Conservation (phyloP, 2,329 filamentous ascomycete genomes). For the Coniella lustricola region DNA sequence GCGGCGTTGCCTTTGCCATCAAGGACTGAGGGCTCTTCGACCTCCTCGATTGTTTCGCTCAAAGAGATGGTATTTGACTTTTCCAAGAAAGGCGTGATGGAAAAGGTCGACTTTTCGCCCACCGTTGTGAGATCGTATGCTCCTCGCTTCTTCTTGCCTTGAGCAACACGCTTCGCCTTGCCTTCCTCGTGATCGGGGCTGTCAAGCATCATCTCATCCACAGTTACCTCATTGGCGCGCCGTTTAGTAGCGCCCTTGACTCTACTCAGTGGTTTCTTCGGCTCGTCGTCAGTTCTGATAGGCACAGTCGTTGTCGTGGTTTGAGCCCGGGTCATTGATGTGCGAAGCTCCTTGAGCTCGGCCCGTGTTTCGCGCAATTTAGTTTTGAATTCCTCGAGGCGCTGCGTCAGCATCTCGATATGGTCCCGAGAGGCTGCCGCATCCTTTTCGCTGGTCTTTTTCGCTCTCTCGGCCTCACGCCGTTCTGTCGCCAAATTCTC, state of each 20-base stretch:
- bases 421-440: slow-evolving; percentile 54
- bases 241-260: slow-evolving; percentile 38
- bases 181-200: slow-evolving; percentile 32
- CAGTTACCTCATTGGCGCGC: slow-evolving; percentile 36
- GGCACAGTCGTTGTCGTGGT: slow-evolving; percentile 23
- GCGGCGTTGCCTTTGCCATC: slow-evolving; percentile 9
- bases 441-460: slow-evolving; percentile 44
- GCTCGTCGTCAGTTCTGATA: slow-evolving; percentile 16
- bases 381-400: slow-evolving; percentile 59
- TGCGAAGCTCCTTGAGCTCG: slow-evolving; percentile 59
- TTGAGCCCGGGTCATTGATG: slow-evolving; percentile 33
- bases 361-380: slow-evolving; percentile 66
- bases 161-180: slow-evolving; percentile 31
- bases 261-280: slow-evolving; percentile 26
- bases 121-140: slow-evolving; percentile 51
- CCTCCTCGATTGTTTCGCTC: slow-evolving; percentile 31
- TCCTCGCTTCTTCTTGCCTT: slow-evolving; percentile 41
- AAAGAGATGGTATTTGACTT: slow-evolving; percentile 44
- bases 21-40: slow-evolving; percentile 22
- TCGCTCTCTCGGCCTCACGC: slow-evolving; percentile 21
- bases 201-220: slow-evolving; percentile 42
- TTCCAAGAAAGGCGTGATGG: slow-evolving; percentile 89
- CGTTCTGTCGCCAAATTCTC: slow-evolving; percentile 34
- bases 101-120: slow-evolving; percentile 87
- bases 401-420: slow-evolving; percentile 60